phyloP scores from a whole-genome alignment of 352 stramenopile genomes.

The Globisporangium middletonii region DNA sequence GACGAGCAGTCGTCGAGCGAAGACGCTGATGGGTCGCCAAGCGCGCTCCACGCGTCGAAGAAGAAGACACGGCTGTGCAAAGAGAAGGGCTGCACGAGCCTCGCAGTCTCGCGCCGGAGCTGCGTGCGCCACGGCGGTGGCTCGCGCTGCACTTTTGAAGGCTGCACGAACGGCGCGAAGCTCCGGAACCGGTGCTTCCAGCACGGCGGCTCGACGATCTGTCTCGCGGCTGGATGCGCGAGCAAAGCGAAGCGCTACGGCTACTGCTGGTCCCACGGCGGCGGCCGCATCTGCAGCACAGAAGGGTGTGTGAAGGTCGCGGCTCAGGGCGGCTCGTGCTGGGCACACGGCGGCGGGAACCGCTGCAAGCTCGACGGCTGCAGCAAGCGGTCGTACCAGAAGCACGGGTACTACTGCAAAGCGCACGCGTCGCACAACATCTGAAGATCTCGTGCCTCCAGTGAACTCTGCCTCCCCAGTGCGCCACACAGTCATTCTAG shows the following conservation, averaged over 20 bases:
- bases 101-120: slow-evolving; percentile 29
- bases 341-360: slow-evolving; percentile 39
- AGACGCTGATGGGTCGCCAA: slow-evolving; percentile 7
- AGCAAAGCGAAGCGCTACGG: slow-evolving; percentile 37
- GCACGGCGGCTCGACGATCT: slow-evolving; percentile 32
- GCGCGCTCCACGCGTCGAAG: slow-evolving; percentile 18
- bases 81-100: slow-evolving; percentile 24
- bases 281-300: slow-evolving; percentile 30
- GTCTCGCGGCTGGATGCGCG: slow-evolving; percentile 21
- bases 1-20: slow-evolving; percentile 14
- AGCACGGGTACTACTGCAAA: slow-evolving; percentile 45
- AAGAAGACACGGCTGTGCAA: slow-evolving; percentile 39
- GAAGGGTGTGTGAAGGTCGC: slow-evolving; percentile 35
- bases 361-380: slow-evolving; percentile 39
- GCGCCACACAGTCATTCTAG: no score
- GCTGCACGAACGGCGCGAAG: slow-evolving; percentile 34
- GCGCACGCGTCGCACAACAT: slow-evolving; percentile 24
- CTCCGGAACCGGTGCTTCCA: slow-evolving; percentile 39
- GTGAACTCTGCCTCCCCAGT: no score
- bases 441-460: no score
- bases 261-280: slow-evolving; percentile 37
- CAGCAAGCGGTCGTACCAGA: slow-evolving; percentile 42
- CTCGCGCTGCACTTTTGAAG: slow-evolving; percentile 27
- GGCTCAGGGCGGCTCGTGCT: slow-evolving; percentile 27
- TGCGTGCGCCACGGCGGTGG: slow-evolving; percentile 35